Percentiles rank a stretch among this genome's conserved stretches.
phyloP scores from a whole-genome alignment of 1,139 yeast species.

The Geotrichum histeridarum region DNA sequence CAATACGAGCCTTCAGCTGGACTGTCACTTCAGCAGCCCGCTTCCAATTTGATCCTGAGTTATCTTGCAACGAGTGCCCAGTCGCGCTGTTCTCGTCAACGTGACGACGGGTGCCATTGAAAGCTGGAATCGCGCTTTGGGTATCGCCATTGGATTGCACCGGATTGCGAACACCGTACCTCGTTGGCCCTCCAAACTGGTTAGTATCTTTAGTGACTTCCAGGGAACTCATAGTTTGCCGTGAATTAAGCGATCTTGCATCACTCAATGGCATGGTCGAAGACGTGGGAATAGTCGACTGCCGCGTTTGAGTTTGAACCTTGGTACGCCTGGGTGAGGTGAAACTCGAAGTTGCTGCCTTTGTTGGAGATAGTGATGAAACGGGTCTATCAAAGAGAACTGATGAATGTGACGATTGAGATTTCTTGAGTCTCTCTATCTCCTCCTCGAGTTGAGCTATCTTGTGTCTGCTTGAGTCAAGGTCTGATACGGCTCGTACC shows the following conservation, averaged over 20 bases:
- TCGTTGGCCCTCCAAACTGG: constrained; percentile 3
- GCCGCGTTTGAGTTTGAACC: no score
- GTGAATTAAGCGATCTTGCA: no score
- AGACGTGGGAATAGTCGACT: no score
- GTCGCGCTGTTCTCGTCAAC: neutral
- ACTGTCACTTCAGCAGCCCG: constrained; percentile 87
- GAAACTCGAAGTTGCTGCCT: neutral
- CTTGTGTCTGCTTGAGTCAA: constrained; percentile 43
- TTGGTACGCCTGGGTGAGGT: neutral
- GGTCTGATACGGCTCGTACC: constrained; percentile 53
- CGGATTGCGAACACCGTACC: neutral
- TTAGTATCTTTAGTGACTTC: neutral
- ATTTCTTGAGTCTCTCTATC: neutral
- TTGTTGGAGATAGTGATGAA: neutral
- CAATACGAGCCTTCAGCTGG: constrained; percentile 79
- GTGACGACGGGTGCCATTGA: neutral
- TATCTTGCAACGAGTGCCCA: neutral
- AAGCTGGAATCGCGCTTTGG: constrained; percentile 6
- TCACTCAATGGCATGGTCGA: no score
- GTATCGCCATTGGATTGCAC: no score
- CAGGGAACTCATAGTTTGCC: no score
- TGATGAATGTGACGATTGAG: no score
- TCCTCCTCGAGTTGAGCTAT: constrained; percentile 4
- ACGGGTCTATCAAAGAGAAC: no score
- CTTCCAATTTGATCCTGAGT: constrained; percentile 52